phyloP scores from a whole-genome alignment of 2,329 filamentous ascomycete genomes.

The Didymellaceae sp. region DNA sequence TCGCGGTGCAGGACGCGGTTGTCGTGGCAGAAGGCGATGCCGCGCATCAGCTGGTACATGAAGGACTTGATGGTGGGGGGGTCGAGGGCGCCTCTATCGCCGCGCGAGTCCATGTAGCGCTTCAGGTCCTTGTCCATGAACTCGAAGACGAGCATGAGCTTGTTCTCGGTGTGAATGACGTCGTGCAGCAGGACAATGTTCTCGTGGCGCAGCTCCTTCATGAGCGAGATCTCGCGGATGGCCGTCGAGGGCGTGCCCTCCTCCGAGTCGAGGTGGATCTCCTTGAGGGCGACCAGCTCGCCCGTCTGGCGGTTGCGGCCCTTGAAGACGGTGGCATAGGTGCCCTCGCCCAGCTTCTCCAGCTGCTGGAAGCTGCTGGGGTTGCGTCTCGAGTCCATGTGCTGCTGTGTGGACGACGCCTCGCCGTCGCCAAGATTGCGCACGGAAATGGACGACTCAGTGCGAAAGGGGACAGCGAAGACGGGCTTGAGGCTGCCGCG shows the following conservation, averaged over 20 bases:
- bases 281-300: constrained; percentile 94
- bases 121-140: constrained; percentile 99
- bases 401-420: constrained; percentile 25
- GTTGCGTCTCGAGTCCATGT: constrained; percentile 90
- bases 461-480: constrained; percentile 54
- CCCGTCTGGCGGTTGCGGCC: constrained; percentile 96
- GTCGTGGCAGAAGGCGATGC: constrained; percentile 97
- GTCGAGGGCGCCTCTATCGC: constrained; percentile 87
- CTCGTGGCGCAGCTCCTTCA: constrained; percentile 99
- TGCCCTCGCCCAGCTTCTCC: constrained; percentile 97
- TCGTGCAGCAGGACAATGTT: constrained; percentile 98
- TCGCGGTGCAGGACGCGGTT: constrained; percentile 96
- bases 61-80: constrained; percentile 95
- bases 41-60: constrained; percentile 96
- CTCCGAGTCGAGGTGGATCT: constrained; percentile 98
- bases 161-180: constrained; percentile 99
- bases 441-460: constrained; percentile 60
- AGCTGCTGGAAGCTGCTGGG: constrained; percentile 99
- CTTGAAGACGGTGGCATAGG: constrained; percentile 99
- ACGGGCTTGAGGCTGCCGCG: constrained; percentile 55
- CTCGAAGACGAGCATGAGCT: constrained; percentile 99
- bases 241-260: constrained; percentile 97
- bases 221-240: constrained; percentile 96
- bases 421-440: constrained; percentile 52
- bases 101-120: constrained; percentile 96